These are phyloP conservation scores for Acidomyces sp. DNA, from an alignment of 495 filamentous ascomycete genomes.

Conservation along the genomic window DNA sequence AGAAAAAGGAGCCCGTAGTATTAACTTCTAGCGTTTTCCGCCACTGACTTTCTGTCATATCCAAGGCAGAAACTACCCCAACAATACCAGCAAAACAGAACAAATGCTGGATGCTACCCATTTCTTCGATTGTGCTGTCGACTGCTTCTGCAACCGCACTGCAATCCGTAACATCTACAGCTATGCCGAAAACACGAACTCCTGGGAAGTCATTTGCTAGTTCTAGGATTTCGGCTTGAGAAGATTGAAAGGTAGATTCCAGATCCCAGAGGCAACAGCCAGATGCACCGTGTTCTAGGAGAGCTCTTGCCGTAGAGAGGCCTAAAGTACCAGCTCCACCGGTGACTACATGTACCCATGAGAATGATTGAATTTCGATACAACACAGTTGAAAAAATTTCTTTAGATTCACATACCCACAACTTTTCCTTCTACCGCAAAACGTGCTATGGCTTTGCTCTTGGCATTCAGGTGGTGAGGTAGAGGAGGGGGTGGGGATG, in stretches of 20 bases:
- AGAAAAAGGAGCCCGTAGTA: conserved; percentile 52
- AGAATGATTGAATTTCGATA: conserved; percentile 4
- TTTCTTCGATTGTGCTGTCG: conserved; percentile 22
- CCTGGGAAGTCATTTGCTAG: conserved; percentile 42
- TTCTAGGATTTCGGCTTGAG: conserved; percentile 27
- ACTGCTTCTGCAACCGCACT: conserved; percentile 32
- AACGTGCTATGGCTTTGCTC: conserved; percentile 41
- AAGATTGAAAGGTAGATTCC: conserved; percentile 32
- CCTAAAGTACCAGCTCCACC: conserved; percentile 59
- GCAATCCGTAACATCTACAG: conserved; percentile 47
- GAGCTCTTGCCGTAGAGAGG: conserved; percentile 42
- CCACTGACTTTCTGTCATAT: conserved; percentile 44
- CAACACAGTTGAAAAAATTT: neutral
- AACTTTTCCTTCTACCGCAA: conserved; percentile 50
- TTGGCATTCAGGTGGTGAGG: conserved; percentile 32
- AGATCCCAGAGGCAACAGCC: conserved; percentile 52
- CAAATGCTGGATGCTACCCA: conserved; percentile 46
- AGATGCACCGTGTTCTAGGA: conserved; percentile 57
- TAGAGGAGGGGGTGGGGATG: conserved; percentile 34
- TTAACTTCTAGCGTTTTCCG: conserved; percentile 52
- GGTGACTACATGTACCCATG: conserved; percentile 35
- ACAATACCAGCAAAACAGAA: conserved; percentile 59
- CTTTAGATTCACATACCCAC: conserved; percentile 31
- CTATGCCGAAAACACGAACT: conserved; percentile 33
- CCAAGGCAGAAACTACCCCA: conserved; percentile 41